Percentiles rank a stretch among this genome's conserved stretches.
These are phyloP conservation scores for Erysimum cheiranthoides DNA, from an alignment of 345 rosid genomes.

Conservation along the genomic window DNA sequence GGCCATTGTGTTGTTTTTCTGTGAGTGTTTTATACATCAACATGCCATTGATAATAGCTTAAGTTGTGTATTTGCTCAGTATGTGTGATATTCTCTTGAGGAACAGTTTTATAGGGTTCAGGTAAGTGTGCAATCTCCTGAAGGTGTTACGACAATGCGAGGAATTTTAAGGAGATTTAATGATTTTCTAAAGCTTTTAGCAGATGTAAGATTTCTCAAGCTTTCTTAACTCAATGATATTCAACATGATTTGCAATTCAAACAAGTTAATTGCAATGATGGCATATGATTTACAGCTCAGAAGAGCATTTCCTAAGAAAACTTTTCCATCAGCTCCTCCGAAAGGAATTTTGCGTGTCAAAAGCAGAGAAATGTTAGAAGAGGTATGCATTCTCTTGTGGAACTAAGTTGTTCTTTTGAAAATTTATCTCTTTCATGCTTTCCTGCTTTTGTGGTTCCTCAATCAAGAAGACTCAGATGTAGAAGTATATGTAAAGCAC, in stretches of 20 bases:
- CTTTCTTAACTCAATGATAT: neutral
- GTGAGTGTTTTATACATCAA: too few species aligned
- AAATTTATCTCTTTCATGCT: neutral
- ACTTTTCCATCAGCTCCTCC: constrained; percentile 88
- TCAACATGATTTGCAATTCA: neutral
- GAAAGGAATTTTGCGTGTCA: constrained; percentile 85
- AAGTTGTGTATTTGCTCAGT: neutral
- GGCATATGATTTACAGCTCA: constrained; percentile 61
- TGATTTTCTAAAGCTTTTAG: constrained; percentile 83
- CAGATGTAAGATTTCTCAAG: constrained; percentile 63
- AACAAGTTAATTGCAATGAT: neutral
- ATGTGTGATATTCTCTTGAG: neutral
- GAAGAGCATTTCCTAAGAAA: constrained; percentile 75
- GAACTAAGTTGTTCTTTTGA: neutral
- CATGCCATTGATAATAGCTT: too few species aligned
- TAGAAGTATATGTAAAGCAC: constrained; percentile 16
- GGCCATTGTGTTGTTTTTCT: too few species aligned
- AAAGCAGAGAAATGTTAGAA: constrained; percentile 84
- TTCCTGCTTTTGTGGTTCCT: neutral
- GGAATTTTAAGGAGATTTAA: constrained; percentile 89
- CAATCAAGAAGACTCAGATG: neutral
- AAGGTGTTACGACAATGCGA: constrained; percentile 72
- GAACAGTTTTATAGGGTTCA: constrained; percentile 99
- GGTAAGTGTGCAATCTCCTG: constrained; percentile 91
- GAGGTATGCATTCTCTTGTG: constrained; percentile 63